phyloP scores from a whole-genome alignment of 176 grass and related monocot species.

The Aegilops sharonensis region DNA sequence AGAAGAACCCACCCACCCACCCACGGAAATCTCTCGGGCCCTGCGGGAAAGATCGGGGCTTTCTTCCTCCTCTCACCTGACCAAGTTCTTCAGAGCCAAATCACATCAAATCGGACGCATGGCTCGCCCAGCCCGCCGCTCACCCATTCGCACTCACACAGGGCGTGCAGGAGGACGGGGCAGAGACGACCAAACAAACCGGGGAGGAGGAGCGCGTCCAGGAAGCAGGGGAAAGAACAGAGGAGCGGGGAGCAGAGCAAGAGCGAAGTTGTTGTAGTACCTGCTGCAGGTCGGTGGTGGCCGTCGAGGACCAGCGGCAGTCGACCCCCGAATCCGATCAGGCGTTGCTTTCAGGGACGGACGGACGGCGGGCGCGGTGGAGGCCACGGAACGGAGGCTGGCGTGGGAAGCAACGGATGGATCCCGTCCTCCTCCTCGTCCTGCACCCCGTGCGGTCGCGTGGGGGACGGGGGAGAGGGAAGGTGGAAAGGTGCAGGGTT shows the following conservation, averaged over 20 bases:
- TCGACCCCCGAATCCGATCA: conserved; percentile 29
- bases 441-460: conserved; percentile 12
- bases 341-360: conserved; percentile 47
- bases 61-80: conserved; percentile 13
- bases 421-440: conserved; percentile 24
- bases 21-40: neutral
- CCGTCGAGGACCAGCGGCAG: neutral
- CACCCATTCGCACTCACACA: neutral
- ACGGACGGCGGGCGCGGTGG: conserved; percentile 26
- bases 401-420: conserved; percentile 63
- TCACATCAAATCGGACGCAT: conserved; percentile 9
- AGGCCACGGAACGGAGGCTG: conserved; percentile 32
- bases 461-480: neutral
- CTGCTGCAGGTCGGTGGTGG: neutral
- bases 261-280: neutral
- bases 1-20: neutral
- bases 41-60: neutral
- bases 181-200: neutral
- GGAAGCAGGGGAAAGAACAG: conserved; percentile 7
- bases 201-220: neutral
- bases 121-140: neutral
- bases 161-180: neutral
- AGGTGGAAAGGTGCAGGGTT: conserved; percentile 47
- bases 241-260: neutral
- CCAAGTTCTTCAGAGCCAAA: neutral